Evolutionary conservation across 495 filamentous ascomycete species (phyloP).

Genomic region (Tuber melanosporum): DNA sequence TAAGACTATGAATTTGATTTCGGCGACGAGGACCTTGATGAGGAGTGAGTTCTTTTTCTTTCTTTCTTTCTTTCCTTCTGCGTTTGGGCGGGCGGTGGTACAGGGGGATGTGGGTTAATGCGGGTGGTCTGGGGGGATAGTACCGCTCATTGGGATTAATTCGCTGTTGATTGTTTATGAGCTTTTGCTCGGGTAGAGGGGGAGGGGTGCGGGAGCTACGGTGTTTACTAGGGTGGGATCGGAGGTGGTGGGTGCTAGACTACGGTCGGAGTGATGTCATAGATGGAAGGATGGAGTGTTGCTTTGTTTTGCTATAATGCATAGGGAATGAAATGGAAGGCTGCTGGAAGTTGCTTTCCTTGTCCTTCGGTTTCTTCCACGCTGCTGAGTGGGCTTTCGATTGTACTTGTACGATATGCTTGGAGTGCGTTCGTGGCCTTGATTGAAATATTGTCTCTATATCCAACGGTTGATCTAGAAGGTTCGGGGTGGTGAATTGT

Average conservation of each 20-base stretch:
- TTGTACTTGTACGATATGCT: not conserved
- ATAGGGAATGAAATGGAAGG: not conserved
- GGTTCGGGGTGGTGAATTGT: not conserved
- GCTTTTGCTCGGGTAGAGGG: conserved; percentile 65
- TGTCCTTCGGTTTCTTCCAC: not conserved
- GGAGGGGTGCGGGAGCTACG: not conserved
- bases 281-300: not conserved
- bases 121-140: conserved; percentile 45
- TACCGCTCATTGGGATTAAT: conserved; percentile 91
- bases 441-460: not conserved
- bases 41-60: conserved; percentile 60
- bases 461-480: not conserved
- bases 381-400: not conserved
- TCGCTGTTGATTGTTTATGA: conserved; percentile 84
- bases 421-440: not conserved
- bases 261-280: not conserved
- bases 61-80: too few relatives aligned
- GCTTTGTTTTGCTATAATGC: not conserved
- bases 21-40: conserved; percentile 86
- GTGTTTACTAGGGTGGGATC: not conserved
- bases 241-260: not conserved
- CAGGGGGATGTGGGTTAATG: conserved; percentile 23
- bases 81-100: not conserved
- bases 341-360: not conserved
- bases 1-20: conserved; percentile 80